Conservation (phyloP, 2,329 filamentous ascomycete genomes). For the Cercospora zeina region DNA sequence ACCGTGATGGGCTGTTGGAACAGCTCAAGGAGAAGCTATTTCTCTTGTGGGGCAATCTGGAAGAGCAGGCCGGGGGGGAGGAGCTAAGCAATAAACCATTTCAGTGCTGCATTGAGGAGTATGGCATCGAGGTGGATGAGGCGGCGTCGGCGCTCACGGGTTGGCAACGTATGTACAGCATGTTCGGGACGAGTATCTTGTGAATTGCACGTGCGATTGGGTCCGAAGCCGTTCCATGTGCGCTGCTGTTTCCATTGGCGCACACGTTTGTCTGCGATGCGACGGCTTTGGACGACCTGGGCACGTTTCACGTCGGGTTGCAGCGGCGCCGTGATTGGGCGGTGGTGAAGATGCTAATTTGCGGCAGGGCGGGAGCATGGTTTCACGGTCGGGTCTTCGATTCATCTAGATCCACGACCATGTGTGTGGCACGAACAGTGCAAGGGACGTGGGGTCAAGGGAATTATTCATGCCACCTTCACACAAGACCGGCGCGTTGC, state of each 20-base stretch:
- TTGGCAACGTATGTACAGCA: slow-evolving; percentile 40
- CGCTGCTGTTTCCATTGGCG: too few relatives aligned
- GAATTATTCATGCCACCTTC: not conserved
- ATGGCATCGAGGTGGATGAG: slow-evolving; percentile 39
- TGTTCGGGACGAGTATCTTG: slow-evolving; percentile 37
- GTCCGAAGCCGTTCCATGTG: too few relatives aligned
- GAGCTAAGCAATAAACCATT: slow-evolving; percentile 45
- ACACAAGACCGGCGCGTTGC: not conserved
- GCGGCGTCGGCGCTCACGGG: slow-evolving; percentile 23
- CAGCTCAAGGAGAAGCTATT: slow-evolving; percentile 69
- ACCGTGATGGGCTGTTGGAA: slow-evolving; percentile 52
- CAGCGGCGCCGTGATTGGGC: slow-evolving; percentile 6
- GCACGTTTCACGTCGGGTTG: too few relatives aligned
- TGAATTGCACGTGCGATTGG: slow-evolving; percentile 7
- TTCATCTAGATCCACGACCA: not conserved
- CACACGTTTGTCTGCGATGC: too few relatives aligned
- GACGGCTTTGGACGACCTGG: too few relatives aligned
- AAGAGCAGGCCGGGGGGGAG: slow-evolving; percentile 53
- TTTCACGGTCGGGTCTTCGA: slow-evolving; percentile 3
- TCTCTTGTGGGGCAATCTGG: slow-evolving; percentile 80
- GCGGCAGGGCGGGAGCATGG: slow-evolving; percentile 10
- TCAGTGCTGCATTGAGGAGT: slow-evolving; percentile 49
- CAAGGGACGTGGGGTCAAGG: not conserved
- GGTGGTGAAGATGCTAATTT: slow-evolving; percentile 4
- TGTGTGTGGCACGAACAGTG: not conserved